Evolutionary conservation across 345 rosid species (phyloP), one percentile per base, ranked within the genome.

Genomic region (Bruguiera gymnorhiza): DNA sequence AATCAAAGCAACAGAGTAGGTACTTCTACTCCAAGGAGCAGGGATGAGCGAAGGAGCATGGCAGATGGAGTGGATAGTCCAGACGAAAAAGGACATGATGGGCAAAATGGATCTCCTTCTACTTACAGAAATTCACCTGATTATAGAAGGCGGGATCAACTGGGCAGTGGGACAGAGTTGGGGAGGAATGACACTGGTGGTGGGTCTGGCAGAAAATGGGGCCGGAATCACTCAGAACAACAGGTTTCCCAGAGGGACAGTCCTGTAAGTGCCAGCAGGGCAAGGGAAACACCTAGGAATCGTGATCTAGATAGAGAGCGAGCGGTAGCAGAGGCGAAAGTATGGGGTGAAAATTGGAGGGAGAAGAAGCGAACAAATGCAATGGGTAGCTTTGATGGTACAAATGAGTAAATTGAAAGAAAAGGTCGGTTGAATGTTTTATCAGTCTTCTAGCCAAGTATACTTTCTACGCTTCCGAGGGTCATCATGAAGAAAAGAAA

Each of bases 321-420:
- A 3, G 99, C 99, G 4, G 99, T 95, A 13, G 99, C 99, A 0
- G 98, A 85, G 67, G 99, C 99, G 0, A 95, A 95, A 73, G 97
- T 95, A 46, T 95, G 99, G 99, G 99, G 99, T 29, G 97, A 95
- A 82, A 92, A 92, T 74, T 92, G 87, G 98, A 85, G 99, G 70
- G 97, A 89, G 78, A 90, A 82, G 74, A 95, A 92, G 75, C 80
- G 92, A 39, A 91, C 89, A 26, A 82, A 83, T 37, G 84, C 86
- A 53, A 77, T 82, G 68, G 90, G 88, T 27, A 89, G 96, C 79
- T 88, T 87, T 21, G 96, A 94, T 73, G 82, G 86, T 68, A 80
- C 91, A 60, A 86, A 89, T 23, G 97, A 89, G 73, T 91, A 58
- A 59, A 80, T 53, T 48, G 4, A 58, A 29, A 58, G 68, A 62